Evolutionary conservation across 495 filamentous ascomycete species (phyloP).

Genomic region (Podospora pseudoanserina): DNA sequence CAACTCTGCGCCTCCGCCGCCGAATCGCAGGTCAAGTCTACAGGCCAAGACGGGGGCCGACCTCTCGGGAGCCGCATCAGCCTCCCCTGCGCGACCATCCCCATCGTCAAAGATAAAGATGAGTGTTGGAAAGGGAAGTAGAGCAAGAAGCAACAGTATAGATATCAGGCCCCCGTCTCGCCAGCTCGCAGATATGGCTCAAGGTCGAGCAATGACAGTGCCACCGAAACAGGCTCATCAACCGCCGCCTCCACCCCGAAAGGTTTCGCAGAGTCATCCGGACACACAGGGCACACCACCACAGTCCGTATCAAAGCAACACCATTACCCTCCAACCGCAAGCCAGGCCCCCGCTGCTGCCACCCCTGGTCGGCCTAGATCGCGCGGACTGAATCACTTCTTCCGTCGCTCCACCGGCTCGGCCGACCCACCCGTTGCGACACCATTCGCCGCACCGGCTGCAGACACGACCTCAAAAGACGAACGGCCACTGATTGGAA

Average conservation of each 20-base stretch:
- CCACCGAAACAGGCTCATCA: conserved; percentile 28
- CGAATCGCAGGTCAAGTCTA: conserved; percentile 44
- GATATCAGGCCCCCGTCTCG: conserved; percentile 23
- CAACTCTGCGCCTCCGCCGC: conserved; percentile 33
- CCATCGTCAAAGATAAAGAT: conserved; percentile 28
- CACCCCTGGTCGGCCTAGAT: conserved; percentile 24
- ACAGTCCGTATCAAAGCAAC: conserved; percentile 31
- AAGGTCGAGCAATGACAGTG: conserved; percentile 30
- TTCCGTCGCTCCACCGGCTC: conserved; percentile 40
- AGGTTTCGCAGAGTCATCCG: background rate
- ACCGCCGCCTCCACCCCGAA: conserved; percentile 20
- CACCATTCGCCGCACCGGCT: conserved; percentile 31
- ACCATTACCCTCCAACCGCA: conserved; percentile 46
- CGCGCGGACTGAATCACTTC: conserved; percentile 39
- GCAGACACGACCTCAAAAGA: conserved; percentile 35
- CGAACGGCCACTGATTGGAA: conserved; percentile 23
- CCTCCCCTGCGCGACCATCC: conserved; percentile 21
- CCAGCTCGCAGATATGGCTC: conserved; percentile 16
- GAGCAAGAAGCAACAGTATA: conserved; percentile 40
- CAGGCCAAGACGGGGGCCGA: conserved; percentile 36
- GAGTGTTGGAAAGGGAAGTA: conserved; percentile 23
- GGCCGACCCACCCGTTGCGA: conserved; percentile 17
- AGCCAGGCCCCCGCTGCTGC: conserved; percentile 23
- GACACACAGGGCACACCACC: conserved; percentile 13
- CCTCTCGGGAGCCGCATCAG: conserved; percentile 13